Conservation (phyloP, 2,329 filamentous ascomycete genomes). For the Scedosporium aurantiacum region DNA sequence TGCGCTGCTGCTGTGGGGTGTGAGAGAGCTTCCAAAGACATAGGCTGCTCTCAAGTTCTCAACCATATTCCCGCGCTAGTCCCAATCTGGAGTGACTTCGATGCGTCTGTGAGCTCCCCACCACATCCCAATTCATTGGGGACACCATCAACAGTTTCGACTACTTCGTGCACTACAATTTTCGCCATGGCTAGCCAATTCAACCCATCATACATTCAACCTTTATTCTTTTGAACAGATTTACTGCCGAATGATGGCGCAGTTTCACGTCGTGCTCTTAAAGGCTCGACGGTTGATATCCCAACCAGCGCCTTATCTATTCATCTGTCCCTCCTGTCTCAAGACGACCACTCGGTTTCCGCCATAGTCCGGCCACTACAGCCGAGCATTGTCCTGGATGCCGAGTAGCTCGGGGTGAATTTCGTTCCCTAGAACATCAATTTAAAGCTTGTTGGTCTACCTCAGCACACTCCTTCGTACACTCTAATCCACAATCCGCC, state of each 20-base stretch:
- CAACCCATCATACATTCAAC: not conserved
- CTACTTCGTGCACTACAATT: too few species aligned
- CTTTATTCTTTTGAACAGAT: not conserved
- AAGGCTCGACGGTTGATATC: not conserved
- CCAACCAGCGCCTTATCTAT: not conserved
- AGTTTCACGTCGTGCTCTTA: not conserved
- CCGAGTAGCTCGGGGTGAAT: not conserved
- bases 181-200: not conserved
- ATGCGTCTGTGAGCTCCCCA: not conserved
- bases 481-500: not conserved
- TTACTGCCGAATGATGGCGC: not conserved
- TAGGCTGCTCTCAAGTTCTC: conserved; percentile 16
- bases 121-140: conserved; percentile 8
- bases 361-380: not conserved
- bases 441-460: too few species aligned
- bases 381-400: not conserved
- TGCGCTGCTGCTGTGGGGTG: not conserved
- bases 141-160: conserved; percentile 8
- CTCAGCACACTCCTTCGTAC: too few species aligned
- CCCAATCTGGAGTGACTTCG: conserved; percentile 15
- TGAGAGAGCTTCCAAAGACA: not conserved
- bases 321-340: not conserved
- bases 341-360: conserved; percentile 5
- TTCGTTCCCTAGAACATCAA: not conserved
- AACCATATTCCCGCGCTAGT: conserved; percentile 30